A percentile compares a stretch with the other conserved stretches of the same genome.
phyloP scores from a whole-genome alignment of 306 rosid genomes.

The Dryas octopetala region DNA sequence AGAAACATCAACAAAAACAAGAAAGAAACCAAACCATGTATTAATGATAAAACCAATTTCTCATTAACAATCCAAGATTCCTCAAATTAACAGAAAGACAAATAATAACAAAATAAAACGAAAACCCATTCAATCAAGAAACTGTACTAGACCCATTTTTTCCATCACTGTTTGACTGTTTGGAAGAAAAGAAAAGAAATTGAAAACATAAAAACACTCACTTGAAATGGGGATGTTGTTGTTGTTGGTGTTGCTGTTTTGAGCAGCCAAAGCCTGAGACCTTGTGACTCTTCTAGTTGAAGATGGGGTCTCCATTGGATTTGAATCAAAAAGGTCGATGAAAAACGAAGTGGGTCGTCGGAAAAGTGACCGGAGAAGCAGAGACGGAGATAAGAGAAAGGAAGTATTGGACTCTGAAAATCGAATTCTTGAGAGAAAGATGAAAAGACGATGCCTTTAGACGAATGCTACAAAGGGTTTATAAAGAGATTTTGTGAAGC shows the following conservation, averaged over 20 bases:
- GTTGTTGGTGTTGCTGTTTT: constrained; percentile 28
- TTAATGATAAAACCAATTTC: background rate
- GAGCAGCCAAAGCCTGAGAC: constrained; percentile 45
- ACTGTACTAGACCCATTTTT: background rate
- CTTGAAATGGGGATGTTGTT: constrained; percentile 56
- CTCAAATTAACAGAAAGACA: no score
- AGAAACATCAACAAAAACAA: background rate
- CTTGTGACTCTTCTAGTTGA: constrained; percentile 79
- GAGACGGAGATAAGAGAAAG: background rate
- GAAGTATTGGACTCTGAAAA: background rate
- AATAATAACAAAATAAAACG: background rate
- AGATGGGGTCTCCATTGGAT: constrained; percentile 86
- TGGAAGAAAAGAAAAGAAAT: constrained; percentile 8
- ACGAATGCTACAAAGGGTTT: constrained; percentile 22
- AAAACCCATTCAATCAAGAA: constrained; percentile 4
- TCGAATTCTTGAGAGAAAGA: background rate
- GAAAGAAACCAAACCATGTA: background rate
- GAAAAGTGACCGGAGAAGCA: background rate
- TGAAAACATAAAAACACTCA: constrained; percentile 27
- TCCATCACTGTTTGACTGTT: background rate
- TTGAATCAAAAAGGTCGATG: constrained; percentile 2
- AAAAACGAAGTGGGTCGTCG: background rate
- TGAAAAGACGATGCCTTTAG: background rate
- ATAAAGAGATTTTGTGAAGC: constrained; percentile 27
- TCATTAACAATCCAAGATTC: background rate